Evolutionary conservation across 225 moss, liverwort and hornwort genomes (phyloP).

Genomic region (Bryum argenteum): DNA sequence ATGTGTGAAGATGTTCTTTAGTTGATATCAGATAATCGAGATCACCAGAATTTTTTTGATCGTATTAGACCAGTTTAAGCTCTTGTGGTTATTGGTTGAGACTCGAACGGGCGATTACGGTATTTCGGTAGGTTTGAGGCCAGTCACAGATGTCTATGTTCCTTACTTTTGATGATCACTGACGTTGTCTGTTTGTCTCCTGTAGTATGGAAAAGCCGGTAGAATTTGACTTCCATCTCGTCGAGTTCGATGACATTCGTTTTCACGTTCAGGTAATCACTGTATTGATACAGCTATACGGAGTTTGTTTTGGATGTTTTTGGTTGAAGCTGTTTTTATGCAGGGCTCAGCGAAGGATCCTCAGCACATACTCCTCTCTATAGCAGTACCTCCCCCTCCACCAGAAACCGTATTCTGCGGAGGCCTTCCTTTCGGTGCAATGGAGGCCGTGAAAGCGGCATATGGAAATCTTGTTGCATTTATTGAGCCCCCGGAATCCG

Average conservation of each 20-base stretch:
- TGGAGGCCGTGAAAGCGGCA: conserved; percentile 85
- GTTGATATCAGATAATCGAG: background rate
- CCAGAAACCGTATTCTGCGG: conserved; percentile 91
- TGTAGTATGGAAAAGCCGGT: conserved; percentile 74
- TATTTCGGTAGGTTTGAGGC: conserved; percentile 2
- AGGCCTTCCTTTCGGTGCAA: conserved; percentile 89
- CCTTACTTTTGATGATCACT: background rate
- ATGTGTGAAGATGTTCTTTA: no score
- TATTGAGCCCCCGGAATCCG: conserved; percentile 71
- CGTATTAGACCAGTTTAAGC: background rate
- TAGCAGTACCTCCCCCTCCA: conserved; percentile 85
- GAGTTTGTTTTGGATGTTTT: conserved; percentile 8
- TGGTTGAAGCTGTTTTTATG: conserved; percentile 16
- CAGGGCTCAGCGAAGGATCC: conserved; percentile 84
- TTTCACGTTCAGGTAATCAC: conserved; percentile 75
- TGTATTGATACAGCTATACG: conserved; percentile 1
- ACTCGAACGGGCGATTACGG: conserved; percentile 1
- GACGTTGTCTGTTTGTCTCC: conserved; percentile 21
- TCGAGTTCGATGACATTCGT: conserved; percentile 93
- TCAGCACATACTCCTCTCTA: conserved; percentile 73
- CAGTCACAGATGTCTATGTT: conserved; percentile 6
- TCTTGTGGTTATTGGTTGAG: background rate
- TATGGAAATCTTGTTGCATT: conserved; percentile 75
- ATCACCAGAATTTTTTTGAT: background rate
- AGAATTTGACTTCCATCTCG: conserved; percentile 89